Conservation (phyloP, 75 land plant genomes). For the Sequoiadendron giganteum region DNA sequence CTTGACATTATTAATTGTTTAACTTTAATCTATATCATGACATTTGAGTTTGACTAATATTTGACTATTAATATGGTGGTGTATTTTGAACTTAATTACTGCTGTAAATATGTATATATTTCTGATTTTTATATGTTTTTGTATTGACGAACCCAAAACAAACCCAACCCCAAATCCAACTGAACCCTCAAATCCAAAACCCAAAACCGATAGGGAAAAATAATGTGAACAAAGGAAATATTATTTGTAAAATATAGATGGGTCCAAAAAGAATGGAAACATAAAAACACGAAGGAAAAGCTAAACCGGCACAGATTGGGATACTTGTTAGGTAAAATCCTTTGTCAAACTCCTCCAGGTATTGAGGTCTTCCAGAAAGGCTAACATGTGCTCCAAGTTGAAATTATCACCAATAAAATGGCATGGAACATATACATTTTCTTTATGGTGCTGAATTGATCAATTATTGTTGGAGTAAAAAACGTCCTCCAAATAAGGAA, state of each 20-base stretch:
- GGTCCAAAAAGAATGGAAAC: background rate
- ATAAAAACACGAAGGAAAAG: background rate
- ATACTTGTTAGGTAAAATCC: background rate
- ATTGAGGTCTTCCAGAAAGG: background rate
- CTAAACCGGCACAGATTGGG: background rate
- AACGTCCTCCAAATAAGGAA: background rate
- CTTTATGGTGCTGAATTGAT: background rate
- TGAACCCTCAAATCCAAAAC: too few species aligned
- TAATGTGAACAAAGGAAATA: background rate
- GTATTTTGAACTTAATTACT: too few species aligned
- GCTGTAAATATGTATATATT: too few species aligned
- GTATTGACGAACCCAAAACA: too few species aligned
- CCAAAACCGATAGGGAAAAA: background rate
- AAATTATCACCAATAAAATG: background rate
- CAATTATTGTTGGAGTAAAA: background rate
- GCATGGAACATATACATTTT: background rate
- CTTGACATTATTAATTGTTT: too few species aligned
- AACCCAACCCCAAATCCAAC: too few species aligned
- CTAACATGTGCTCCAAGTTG: background rate
- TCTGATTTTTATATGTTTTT: too few species aligned
- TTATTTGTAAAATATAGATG: background rate
- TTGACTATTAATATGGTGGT: too few species aligned
- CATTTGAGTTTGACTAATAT: too few species aligned
- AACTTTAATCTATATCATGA: too few species aligned
- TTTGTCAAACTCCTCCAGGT: background rate